Base-by-base conservation (phyloP, 192 early-diverging fungal species). In the Backusella luteola region DNA sequence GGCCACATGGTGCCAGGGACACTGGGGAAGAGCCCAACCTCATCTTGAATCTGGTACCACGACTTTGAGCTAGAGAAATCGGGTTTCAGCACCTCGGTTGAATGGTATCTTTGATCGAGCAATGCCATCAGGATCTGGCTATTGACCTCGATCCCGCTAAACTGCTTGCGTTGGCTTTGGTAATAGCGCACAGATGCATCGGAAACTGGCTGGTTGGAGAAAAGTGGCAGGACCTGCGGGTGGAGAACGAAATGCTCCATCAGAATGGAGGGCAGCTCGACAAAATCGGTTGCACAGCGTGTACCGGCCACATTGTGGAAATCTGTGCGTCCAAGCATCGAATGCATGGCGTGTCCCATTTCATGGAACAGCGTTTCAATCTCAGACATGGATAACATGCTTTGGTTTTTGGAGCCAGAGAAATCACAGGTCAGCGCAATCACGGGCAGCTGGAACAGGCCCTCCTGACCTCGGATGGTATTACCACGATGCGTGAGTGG, bases 341-440 rank as follows among this genome's bases (percentile, higher is more conserved):
- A 99, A 81, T 98, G 96, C 92, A 99, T 95, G 3, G 95, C 98
- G 77, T 99, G 98, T 4, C 98, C 98, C 96, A 98, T 98, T 74
- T 99, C 98, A 81, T 99, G 98, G 84, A 98, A 99, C 3, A 98
- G 81, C 0, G 98, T 99, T 80, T 98, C 97, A 34, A 98, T 93
- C 77, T 98, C 96, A 69, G 79, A 80, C 85, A 93, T 89, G 36
- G 84, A 89, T 75, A 99, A 79, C 52, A 96, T 75, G 6, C 89
- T 81, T 5, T 96, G 93, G 59, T 38, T 44, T 19, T 39, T 66
- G 19, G 26, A 26, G 1, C 44, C 38, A 6, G 89, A 75, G 67
- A 94, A 95, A 56, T 93, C 91, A 76, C 92, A 94, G 15, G 91
- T 92, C 63, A 95, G 77, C 0, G 91, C 94, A 4, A 94, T 88